Evolutionary conservation across 805 yeast genomes (phyloP), one percentile per base, ranked within the genome.

Genomic region (Schwanniomyces vanrijiae): DNA sequence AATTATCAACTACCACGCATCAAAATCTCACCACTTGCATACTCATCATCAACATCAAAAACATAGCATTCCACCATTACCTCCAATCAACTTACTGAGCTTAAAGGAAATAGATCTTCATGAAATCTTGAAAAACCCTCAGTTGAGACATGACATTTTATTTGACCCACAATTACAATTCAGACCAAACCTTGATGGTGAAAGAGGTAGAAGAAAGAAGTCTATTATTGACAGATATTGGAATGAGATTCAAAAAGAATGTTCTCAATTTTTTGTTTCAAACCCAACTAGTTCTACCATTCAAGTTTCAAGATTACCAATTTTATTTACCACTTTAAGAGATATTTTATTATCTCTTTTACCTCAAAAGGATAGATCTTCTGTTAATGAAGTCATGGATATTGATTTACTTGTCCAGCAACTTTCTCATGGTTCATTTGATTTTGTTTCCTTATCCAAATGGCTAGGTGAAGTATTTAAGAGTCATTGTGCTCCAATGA

Each of bases 401-500:
- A 75, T 86, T 13, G 91, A 86, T 46, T 68, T 90, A 40, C 71
- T 87, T 33, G 73, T 86, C 41, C 96, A 90, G 68, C 95, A 90
- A 62, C 63, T 90, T 44, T 66, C 78, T 35, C 82, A 81, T 52
- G 82, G 86, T 19, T 80, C 87, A n/a, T 79, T 88, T 56, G 88
- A 86, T 62, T 88, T 87, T 68, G 79, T 82, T 16, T 76, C 79
- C 31, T 76, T 90, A 56, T 78, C 91, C 2, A 75, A 75, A 47
- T 88, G 95, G 92, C 75, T 91, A 37, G 82, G 89, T 1, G 73
- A 77, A 26, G 80, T 90, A 26, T 85, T 92, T 68, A 89, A 90
- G 67, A 82, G 84, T 44, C 96, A 89, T 63, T 90, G 97, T 68
- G 96, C 97, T 5, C 97, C 97, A 51, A 90, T 90, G 95, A 80